Percentiles rank a stretch among this genome's conserved stretches.
These are phyloP conservation scores for Boletus speciosus DNA, from an alignment of 768 basidiomycete species.

Conservation along the genomic window DNA sequence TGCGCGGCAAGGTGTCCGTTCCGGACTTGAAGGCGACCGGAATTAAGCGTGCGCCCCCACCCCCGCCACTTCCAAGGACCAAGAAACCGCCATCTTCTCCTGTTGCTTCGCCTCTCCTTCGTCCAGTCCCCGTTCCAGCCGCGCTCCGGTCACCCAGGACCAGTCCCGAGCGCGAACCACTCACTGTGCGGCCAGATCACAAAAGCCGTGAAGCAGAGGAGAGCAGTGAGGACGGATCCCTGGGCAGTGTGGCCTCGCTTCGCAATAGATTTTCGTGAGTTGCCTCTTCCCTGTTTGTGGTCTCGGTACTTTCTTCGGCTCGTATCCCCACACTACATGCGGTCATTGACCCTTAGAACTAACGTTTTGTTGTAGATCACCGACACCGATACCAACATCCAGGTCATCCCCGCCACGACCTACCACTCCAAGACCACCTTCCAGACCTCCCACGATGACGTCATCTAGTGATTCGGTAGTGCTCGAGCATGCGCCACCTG, in stretches of 20 bases:
- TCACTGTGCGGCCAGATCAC: not conserved
- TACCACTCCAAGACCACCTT: conserved; percentile 13
- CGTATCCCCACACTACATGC: not conserved
- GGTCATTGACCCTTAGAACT: not conserved
- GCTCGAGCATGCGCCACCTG: conserved; percentile 11
- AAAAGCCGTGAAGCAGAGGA: conserved; percentile 6
- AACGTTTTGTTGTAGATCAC: conserved; percentile 10
- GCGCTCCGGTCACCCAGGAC: conserved; percentile 16
- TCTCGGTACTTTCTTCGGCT: not conserved
- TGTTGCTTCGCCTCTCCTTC: conserved; percentile 46
- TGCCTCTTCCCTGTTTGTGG: not conserved
- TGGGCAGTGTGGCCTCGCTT: conserved; percentile 38
- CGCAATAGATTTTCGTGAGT: conserved; percentile 51
- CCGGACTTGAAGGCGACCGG: conserved; percentile 46
- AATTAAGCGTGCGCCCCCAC: conserved; percentile 54
- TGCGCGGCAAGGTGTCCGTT: conserved; percentile 49
- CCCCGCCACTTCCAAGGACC: conserved; percentile 43
- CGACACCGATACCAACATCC: not conserved
- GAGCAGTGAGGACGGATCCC: conserved; percentile 12
- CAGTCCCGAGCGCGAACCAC: conserved; percentile 20
- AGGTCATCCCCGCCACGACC: conserved; percentile 17
- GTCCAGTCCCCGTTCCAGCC: conserved; percentile 45
- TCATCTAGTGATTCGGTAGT: conserved; percentile 19
- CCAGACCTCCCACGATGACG: conserved; percentile 15
- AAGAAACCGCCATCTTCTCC: conserved; percentile 39